These are phyloP conservation scores for Rosa hybrid DNA, from an alignment of 331 rosid genomes.

Conservation along the genomic window DNA sequence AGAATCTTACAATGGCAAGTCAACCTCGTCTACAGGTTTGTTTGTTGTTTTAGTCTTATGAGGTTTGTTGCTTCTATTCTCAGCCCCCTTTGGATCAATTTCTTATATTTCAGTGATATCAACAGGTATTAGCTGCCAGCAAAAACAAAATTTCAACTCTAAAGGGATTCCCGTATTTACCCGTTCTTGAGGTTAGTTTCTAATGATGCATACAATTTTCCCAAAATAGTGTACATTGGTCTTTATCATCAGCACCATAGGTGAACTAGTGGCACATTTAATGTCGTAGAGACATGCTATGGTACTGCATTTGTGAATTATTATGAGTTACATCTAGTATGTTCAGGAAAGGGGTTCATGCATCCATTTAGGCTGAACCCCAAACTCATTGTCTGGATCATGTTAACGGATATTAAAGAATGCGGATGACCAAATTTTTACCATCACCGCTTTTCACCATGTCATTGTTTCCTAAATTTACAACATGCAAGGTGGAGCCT, in stretches of 20 bases:
- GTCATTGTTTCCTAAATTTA: background rate
- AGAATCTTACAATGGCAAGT: constrained; percentile 94
- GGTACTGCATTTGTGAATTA: background rate
- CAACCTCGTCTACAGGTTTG: constrained; percentile 99
- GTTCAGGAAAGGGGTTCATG: background rate
- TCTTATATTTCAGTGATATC: constrained; percentile 21
- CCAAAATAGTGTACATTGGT: background rate
- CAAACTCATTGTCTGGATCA: background rate
- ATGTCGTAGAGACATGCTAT: background rate
- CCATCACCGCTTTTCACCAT: background rate
- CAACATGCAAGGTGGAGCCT: background rate
- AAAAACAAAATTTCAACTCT: constrained; percentile 88
- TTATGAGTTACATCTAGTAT: background rate
- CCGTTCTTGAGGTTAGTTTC: constrained; percentile 84
- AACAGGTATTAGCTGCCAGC: constrained; percentile 99
- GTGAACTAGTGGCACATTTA: background rate
- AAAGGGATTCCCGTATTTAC: constrained; percentile 91
- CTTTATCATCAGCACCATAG: background rate
- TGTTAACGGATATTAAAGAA: background rate
- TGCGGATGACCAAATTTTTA: background rate
- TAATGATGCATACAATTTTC: background rate
- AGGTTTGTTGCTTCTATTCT: constrained; percentile 4
- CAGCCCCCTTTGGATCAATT: background rate
- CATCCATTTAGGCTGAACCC: background rate
- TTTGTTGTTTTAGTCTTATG: constrained; percentile 28